phyloP scores from a whole-genome alignment of 371 early-diverging fungal genomes.

The Mucor racemosus region DNA sequence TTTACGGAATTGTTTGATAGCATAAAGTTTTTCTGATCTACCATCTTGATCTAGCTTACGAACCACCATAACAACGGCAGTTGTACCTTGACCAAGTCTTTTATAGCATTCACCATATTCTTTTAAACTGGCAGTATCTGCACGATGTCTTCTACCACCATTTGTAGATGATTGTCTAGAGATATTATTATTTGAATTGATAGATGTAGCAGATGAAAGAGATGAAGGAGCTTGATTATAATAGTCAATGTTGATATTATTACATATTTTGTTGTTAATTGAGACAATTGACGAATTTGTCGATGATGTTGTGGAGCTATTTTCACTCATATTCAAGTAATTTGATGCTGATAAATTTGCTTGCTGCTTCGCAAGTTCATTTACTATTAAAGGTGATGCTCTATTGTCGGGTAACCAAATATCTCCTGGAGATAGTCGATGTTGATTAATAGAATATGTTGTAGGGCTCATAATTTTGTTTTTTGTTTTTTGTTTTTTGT shows the following conservation, averaged over 20 bases:
- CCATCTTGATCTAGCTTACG: constrained; percentile 63
- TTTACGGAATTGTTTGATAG: constrained; percentile 92
- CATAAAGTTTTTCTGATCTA: constrained; percentile 74
- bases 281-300: constrained; percentile 24
- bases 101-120: constrained; percentile 82
- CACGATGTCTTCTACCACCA: constrained; percentile 24
- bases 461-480: constrained; percentile 1
- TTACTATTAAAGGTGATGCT: constrained; percentile 22
- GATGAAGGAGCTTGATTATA: constrained; percentile 7
- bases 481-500: no score
- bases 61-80: constrained; percentile 88
- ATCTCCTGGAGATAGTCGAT: constrained; percentile 33
- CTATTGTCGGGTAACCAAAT: constrained; percentile 30
- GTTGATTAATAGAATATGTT: constrained; percentile 19
- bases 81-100: constrained; percentile 89
- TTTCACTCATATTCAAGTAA: constrained; percentile 17
- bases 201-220: constrained; percentile 1
- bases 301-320: constrained; percentile 26
- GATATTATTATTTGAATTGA: constrained; percentile 1
- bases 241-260: not conserved
- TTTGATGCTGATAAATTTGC: constrained; percentile 11
- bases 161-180: constrained; percentile 20
- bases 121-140: constrained; percentile 48
- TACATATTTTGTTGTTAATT: not conserved
- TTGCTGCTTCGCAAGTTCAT: constrained; percentile 30